phyloP scores from a whole-genome alignment of 768 basidiomycete genomes.

The Strobilomyces echinocephalus region DNA sequence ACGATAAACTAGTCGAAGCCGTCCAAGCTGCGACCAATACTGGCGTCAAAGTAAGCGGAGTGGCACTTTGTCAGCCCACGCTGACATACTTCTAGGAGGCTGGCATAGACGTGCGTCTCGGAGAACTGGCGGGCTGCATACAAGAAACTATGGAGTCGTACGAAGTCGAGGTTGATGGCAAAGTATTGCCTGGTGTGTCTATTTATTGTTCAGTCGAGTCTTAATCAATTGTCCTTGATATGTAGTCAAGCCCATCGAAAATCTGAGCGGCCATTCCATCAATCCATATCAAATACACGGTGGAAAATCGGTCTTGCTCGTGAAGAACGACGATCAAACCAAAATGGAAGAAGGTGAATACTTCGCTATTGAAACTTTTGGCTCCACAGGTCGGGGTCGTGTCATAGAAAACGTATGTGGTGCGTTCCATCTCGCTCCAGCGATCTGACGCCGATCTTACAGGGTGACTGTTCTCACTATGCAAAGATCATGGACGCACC shows the following conservation, averaged over 20 bases:
- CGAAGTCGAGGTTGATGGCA: constrained; percentile 89
- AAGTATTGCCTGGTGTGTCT: constrained; percentile 66
- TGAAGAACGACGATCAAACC: constrained; percentile 83
- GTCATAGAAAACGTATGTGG: constrained; percentile 72
- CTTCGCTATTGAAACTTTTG: constrained; percentile 98
- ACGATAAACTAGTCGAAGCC: constrained; percentile 83
- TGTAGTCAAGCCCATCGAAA: constrained; percentile 90
- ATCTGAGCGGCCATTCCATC: constrained; percentile 94
- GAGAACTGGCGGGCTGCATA: constrained; percentile 85
- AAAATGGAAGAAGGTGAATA: constrained; percentile 99
- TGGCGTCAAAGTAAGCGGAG: constrained; percentile 67
- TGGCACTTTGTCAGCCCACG: not conserved
- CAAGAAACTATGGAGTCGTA: constrained; percentile 99
- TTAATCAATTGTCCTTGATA: not conserved
- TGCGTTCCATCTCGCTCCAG: not conserved
- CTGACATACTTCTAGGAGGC: constrained; percentile 60
- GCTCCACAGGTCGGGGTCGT: constrained; percentile 88
- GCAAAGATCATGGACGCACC: constrained; percentile 69
- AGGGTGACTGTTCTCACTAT: constrained; percentile 96
- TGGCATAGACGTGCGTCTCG: constrained; percentile 91
- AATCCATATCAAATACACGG: constrained; percentile 89
- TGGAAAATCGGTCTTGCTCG: constrained; percentile 85
- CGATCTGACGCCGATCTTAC: constrained; percentile 2
- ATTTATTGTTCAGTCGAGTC: not conserved
- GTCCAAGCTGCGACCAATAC: constrained; percentile 94